Evolutionary conservation across 257 asterid genomes (phyloP), one percentile per base, ranked within the genome.

Genomic region (Gentiana dahurica): DNA sequence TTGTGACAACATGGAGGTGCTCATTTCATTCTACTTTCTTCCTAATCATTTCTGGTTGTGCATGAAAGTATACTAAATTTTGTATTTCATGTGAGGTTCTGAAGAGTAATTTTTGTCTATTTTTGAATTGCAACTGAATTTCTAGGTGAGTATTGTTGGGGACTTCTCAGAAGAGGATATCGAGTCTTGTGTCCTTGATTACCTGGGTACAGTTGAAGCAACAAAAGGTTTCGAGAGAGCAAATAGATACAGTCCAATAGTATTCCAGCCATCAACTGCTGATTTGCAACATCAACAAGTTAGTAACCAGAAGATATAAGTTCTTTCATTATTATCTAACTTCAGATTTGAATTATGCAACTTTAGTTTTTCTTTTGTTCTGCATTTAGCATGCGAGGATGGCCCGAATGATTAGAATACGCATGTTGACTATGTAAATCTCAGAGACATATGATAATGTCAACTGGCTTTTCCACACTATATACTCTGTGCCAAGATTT

Each of bases 111-210:
- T 36, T 24, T 24, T 54, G 51, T 69, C 49, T 39, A 54, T 52
- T 69, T 39, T 62, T 57, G 54, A 67, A 34, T 38, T 59, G 56
- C 51, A 52, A 64, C 32, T 60, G 51, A 67, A 69, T 61, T 68
- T 59, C 72, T 62, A 92, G 99, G 95, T 92, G 75, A 81, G 95
- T 75, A 86, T 92, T 63, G 97, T 92, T 61, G 99, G 99, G 62
- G 97, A 92, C 75, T 92, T 88, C 81, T 79, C 91, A 4, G 95
- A 86, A 81, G 99, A 86, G 70, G 99, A 92, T 69, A 79, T 92
- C 3, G 95, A 92, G 62, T 81, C 92, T 62, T 92, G 97, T 74
- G 84, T 92, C 60, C 76, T 84, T 84, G 99, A 92, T 73, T 92
- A 86, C 75, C 71, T 92, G 61, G 99, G 99, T 52, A 92, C 99